Conservation (phyloP, 1,284 basidiomycete species). For the Kwoniella shivajii region DNA sequence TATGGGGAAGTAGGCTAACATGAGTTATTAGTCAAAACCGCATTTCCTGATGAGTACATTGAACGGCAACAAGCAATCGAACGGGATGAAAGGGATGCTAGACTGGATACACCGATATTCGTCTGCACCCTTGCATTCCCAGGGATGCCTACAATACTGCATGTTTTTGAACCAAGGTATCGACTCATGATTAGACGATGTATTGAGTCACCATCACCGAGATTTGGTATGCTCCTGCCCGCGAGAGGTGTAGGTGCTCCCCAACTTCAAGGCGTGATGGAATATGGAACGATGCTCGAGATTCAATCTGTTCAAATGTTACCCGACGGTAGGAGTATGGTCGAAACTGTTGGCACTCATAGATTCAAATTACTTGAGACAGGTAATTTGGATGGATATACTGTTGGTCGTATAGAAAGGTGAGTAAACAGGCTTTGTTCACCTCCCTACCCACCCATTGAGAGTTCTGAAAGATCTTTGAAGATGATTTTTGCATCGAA, state of each 20-base stretch:
- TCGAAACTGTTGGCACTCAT: constrained; percentile 80
- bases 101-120: constrained; percentile 86
- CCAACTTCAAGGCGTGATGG: constrained; percentile 57
- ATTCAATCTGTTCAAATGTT: constrained; percentile 85
- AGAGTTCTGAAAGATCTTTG: no score
- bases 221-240: constrained; percentile 89
- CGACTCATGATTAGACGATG: constrained; percentile 91
- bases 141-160: constrained; percentile 81
- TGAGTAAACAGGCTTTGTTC: constrained; percentile 41
- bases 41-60: constrained; percentile 63
- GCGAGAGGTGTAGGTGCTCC: constrained; percentile 51
- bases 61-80: constrained; percentile 65
- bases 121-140: constrained; percentile 88
- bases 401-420: constrained; percentile 77
- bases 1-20: no score
- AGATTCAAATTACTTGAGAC: constrained; percentile 84
- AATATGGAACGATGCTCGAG: constrained; percentile 89
- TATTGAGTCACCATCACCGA: constrained; percentile 70
- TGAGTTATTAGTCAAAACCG: constrained; percentile 61
- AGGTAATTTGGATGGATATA: constrained; percentile 82
- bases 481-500: no score
- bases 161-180: constrained; percentile 91
- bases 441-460: background rate
- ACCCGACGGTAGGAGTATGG: constrained; percentile 83
- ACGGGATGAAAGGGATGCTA: constrained; percentile 72